Evolutionary conservation across 2,329 filamentous ascomycete genomes (phyloP).

Genomic region (Aphanoascus verrucosus): DNA sequence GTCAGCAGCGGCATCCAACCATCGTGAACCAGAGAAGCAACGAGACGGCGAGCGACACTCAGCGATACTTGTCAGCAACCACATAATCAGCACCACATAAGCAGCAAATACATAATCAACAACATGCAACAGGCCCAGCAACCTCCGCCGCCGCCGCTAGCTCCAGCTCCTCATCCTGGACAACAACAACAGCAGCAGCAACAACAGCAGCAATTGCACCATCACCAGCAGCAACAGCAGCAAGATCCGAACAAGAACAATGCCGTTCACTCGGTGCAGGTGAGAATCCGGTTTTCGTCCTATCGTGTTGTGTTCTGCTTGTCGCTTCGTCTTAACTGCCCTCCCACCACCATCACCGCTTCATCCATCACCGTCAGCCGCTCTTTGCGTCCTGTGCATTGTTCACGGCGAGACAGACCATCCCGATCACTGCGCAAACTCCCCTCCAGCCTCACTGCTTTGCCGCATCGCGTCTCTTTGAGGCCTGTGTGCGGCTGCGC

Average conservation of each 20-base stretch:
- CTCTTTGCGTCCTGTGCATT: neutral
- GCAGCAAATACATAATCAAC: neutral
- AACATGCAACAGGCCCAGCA: slow-evolving; percentile 27
- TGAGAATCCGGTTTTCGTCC: slow-evolving; percentile 1
- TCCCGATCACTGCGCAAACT: too few species aligned
- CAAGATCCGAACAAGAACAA: slow-evolving; percentile 7
- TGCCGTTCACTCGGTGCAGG: slow-evolving; percentile 5
- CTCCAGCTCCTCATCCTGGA: slow-evolving; percentile 31
- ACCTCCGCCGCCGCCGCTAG: slow-evolving; percentile 33
- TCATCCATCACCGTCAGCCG: neutral
- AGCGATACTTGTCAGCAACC: neutral
- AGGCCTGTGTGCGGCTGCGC: neutral
- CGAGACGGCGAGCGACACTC: neutral
- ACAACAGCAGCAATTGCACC: slow-evolving; percentile 3
- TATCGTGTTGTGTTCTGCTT: too few species aligned
- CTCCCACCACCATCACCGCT: neutral
- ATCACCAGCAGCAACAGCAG: slow-evolving; percentile 8
- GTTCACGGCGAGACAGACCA: too few species aligned
- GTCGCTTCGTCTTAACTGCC: neutral
- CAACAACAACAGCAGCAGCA: slow-evolving; percentile 1
- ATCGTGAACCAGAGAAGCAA: neutral
- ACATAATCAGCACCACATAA: neutral
- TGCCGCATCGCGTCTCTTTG: neutral
- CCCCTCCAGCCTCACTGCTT: neutral
- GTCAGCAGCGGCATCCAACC: neutral